These are phyloP conservation scores for Trichoderma guizhouense DNA, from an alignment of 2,329 filamentous ascomycete genomes.

Conservation along the genomic window DNA sequence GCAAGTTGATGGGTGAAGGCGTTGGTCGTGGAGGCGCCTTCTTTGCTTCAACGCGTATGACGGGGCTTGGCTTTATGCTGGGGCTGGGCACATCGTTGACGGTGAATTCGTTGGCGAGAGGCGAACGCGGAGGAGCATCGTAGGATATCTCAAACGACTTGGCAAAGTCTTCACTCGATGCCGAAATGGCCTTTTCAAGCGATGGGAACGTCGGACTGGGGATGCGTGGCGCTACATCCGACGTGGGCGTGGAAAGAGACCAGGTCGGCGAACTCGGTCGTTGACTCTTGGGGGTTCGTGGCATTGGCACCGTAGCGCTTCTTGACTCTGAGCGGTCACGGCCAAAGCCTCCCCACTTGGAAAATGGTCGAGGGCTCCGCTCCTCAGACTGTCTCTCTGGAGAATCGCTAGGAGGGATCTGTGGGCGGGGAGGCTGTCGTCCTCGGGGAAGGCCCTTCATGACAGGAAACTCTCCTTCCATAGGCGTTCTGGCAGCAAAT, in stretches of 20 bases:
- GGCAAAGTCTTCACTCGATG: slow-evolving; percentile 31
- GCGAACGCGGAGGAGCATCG: slow-evolving; percentile 25
- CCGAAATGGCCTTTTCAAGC: slow-evolving; percentile 34
- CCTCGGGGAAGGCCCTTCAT: slow-evolving; percentile 37
- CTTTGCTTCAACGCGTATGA: slow-evolving; percentile 30
- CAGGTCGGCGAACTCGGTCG: slow-evolving; percentile 13
- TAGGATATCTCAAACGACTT: slow-evolving; percentile 31
- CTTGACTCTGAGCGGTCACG: slow-evolving; percentile 30
- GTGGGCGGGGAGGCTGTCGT: slow-evolving; percentile 24
- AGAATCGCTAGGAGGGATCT: slow-evolving; percentile 17
- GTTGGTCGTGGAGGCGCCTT: slow-evolving; percentile 33
- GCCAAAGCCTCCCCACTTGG: slow-evolving; percentile 15
- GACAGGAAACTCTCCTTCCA: slow-evolving; percentile 35
- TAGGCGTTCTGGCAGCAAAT: slow-evolving; percentile 24
- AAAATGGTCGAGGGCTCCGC: slow-evolving; percentile 17
- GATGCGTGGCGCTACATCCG: slow-evolving; percentile 31
- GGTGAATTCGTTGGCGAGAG: slow-evolving; percentile 31
- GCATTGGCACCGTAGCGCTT: slow-evolving; percentile 35
- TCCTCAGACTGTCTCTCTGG: not conserved
- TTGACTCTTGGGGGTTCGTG: slow-evolving; percentile 29
- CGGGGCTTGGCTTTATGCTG: slow-evolving; percentile 10
- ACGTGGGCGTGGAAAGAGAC: slow-evolving; percentile 28
- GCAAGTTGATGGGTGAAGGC: slow-evolving; percentile 30
- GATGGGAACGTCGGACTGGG: slow-evolving; percentile 38
- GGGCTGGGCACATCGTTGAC: slow-evolving; percentile 7